Conservation (phyloP, 495 filamentous ascomycete species). For the Gamarada debralockiae region DNA sequence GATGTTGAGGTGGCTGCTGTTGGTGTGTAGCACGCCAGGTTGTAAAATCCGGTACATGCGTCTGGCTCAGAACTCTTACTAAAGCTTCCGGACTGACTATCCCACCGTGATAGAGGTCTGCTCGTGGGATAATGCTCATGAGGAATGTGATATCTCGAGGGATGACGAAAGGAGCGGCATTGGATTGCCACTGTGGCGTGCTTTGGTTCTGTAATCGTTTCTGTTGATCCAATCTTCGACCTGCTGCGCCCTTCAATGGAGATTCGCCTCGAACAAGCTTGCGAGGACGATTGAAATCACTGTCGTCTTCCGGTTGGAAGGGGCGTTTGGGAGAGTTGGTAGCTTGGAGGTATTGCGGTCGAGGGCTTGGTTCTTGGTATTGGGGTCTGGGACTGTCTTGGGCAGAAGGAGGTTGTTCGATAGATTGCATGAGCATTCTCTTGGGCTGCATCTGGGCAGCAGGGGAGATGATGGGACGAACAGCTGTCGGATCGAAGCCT, state of each 20-base stretch:
- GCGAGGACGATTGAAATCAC: conserved; percentile 55
- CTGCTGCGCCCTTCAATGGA: conserved; percentile 80
- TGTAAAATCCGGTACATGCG: conserved; percentile 55
- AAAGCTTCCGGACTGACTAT: conserved; percentile 65
- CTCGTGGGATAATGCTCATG: conserved; percentile 74
- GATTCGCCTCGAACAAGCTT: conserved; percentile 81
- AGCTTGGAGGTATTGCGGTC: conserved; percentile 45
- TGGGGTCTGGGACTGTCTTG: conserved; percentile 48
- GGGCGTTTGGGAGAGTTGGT: conserved; percentile 76
- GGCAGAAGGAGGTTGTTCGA: conserved; percentile 45
- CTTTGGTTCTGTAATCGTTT: conserved; percentile 52
- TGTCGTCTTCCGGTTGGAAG: conserved; percentile 34
- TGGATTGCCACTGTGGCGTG: conserved; percentile 27
- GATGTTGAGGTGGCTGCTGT: conserved; percentile 12
- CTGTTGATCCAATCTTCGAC: conserved; percentile 77
- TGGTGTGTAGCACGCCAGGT: conserved; percentile 19
- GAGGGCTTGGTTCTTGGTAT: conserved; percentile 38
- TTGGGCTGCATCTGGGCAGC: conserved; percentile 69
- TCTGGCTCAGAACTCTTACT: conserved; percentile 67
- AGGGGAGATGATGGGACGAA: conserved; percentile 79
- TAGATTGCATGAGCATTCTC: conserved; percentile 40
- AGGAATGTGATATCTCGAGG: conserved; percentile 81
- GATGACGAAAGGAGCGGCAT: conserved; percentile 47
- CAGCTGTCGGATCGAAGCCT: conserved; percentile 69
- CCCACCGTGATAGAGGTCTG: conserved; percentile 63